Evolutionary conservation across 257 asterid species (phyloP), one percentile per base, ranked within the genome.

Genomic region (Solanum dulcamara): DNA sequence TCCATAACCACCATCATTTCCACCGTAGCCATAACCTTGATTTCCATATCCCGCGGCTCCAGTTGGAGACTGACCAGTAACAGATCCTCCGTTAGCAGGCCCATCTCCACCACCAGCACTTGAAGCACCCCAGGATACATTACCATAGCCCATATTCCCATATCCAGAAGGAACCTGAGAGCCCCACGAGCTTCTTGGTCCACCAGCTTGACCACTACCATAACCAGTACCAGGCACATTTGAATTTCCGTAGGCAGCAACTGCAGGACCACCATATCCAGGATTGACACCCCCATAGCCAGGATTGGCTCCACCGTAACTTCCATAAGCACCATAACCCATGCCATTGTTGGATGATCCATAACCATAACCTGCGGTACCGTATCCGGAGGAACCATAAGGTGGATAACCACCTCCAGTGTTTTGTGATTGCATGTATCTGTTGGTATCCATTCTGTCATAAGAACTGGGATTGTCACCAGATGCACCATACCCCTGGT

Each of bases 21-120:
- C 98, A 81, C 97, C 93, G 86, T 93, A 95, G 40, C 94, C 98
- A 90, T 95, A 95, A 53, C 92, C 93, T 85, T 93, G 98, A 85
- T 84, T 93, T 42, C 98, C 98, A 84, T 92, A 94, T 37, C 92
- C 97, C 26, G 93, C 88, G 55, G 92, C 87, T 7, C 94, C 98
- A 84, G 89, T 86, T 28, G 94, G 98, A 55, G 97, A 91, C 81
- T 93, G 98, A 83, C 97, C 95, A 20, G 28, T 1, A 70, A 50
- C 46, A 35, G 96, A 84, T 18, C 94, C 98, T 85, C 88, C 94
- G 71, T 85, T 70, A 68, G 88, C 90, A 35, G 86, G 74, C 33
- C 89, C 93, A 81, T 90, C 87, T 24, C 88, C 93, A 57, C 90
- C 86, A 33, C 83, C 92, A 55, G 84, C 28, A 62, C 84, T 84